phyloP scores from a whole-genome alignment of 768 basidiomycete species.

The Hydnomerulius pinastri region DNA sequence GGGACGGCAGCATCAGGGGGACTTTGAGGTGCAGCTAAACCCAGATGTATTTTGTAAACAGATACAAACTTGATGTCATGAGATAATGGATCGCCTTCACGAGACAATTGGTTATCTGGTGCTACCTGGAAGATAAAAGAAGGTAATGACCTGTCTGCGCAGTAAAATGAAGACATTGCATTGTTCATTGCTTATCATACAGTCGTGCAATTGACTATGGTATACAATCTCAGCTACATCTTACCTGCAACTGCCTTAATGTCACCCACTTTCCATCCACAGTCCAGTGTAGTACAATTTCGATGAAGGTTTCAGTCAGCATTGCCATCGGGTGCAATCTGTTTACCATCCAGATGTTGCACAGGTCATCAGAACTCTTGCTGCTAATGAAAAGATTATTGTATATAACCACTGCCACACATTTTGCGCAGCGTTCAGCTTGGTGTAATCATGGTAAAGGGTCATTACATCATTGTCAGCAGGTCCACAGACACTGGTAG shows the following conservation, averaged over 20 bases:
- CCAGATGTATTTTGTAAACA: background rate
- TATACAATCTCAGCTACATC: background rate
- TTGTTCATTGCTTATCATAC: background rate
- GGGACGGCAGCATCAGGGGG: conserved; percentile 13
- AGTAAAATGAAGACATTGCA: background rate
- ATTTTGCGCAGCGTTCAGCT: background rate
- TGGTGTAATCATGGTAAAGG: background rate
- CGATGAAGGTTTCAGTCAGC: background rate
- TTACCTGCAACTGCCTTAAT: background rate
- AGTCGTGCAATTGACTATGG: background rate
- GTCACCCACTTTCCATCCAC: background rate
- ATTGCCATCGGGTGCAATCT: background rate
- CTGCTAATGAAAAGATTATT: background rate
- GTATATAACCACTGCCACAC: background rate
- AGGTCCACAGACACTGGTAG: background rate
- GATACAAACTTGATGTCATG: background rate
- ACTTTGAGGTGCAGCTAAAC: background rate
- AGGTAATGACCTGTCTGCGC: background rate
- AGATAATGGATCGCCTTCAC: background rate
- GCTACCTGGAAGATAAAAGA: background rate
- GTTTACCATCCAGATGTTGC: background rate
- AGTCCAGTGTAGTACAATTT: background rate
- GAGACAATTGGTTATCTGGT: background rate
- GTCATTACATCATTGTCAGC: background rate
- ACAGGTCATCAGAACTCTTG: background rate